Evolutionary conservation across 495 filamentous ascomycete genomes (phyloP), one percentile per base, ranked within the genome.

Genomic region (Aspergillus haitiensis): DNA sequence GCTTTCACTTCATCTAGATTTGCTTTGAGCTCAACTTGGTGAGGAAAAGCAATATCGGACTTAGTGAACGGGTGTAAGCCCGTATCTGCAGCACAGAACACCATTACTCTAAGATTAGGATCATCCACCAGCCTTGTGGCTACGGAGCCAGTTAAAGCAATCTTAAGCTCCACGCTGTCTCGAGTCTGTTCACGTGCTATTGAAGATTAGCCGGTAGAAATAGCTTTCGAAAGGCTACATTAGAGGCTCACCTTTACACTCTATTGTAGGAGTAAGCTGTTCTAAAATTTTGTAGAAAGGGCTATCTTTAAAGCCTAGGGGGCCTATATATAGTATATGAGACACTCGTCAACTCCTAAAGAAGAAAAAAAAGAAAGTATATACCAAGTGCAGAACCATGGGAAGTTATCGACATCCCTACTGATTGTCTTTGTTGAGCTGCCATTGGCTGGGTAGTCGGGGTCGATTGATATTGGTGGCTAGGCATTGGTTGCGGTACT

Each of bases 21-120:
- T 39, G 95, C 86, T 68, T 92, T 93, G 47, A 98, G 78, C 71
- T 97, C 94, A 21, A 93, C 86, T 74, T 97, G 91, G 60, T 92
- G 84, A 1, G 94, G 94, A 64, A 98, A 98, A 1, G 89, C 77
- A 37, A 98, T 86, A 59, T 98, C 92, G 5, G 79, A 77, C 58
- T 77, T 80, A 27, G 75, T 86, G 79, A 72, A 85, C 15, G 70
- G 82, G 63, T 59, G 77, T 37, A 81, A 82, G n/a, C 74, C 74
- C 63, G 73, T 75, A 16, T 83, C 81, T 50, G 79, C 78, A 6
- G 88, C 88, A 58, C 91, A 94, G 67, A 92, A 96, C 12, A 97
- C 77, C 86, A 97, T 90, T 44, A 93, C 77, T 40, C 83, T 80
- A 40, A 86, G 66, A 40, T 81, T 75, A 0, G 72, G 67, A 53